Base-by-base conservation (phyloP, 495 filamentous ascomycete species). In the Talaromyces trachyspermus region DNA sequence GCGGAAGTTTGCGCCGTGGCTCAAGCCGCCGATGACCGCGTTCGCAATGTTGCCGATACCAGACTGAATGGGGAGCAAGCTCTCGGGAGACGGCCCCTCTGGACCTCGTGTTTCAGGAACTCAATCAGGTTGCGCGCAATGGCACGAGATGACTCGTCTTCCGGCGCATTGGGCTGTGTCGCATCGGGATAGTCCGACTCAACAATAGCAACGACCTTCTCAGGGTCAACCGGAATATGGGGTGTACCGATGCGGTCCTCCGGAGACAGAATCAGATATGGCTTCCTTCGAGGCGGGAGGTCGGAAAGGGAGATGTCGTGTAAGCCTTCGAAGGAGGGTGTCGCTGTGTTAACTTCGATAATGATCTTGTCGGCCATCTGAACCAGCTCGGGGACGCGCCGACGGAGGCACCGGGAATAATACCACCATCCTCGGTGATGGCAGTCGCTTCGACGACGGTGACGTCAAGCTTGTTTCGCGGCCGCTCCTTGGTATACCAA, bases 21-120 rank as follows among this genome's bases (percentile, higher is more conserved):
- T 77, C 29, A 95, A 80, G 4, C 89, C 89, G 43, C 89, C 88
- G 51, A 95, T 78, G 46, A 95, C 89, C 20, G 89, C 89, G 59
- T 95, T 95, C 66, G 89, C 89, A 56, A 95, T 95, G 71, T 95
- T 95, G 43, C 89, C 89, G 49, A 95, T 95, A 26, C 89, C 89
- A 15, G 84, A 88, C 57, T 95, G 89, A 48, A 95, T 76, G 4
- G 89, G 89, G 8, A 94, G 76, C 5, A 95, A 78, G 61, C 80
- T 88, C 52, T 75, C 58, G 1, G 89, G 89, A 95, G 75, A 32
- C 89, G 81, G 40, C 84, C 88, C 50, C 81, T 79, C 5, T 66
- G 63, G 45, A 94, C 88, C 61, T 94, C 86, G 65, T 89, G 84
- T 60, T 82, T 71, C 33, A 95, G 73, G 72, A 94, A 95, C 52